Conservation (phyloP, 208 protist species). For the Angomonas deanei region DNA sequence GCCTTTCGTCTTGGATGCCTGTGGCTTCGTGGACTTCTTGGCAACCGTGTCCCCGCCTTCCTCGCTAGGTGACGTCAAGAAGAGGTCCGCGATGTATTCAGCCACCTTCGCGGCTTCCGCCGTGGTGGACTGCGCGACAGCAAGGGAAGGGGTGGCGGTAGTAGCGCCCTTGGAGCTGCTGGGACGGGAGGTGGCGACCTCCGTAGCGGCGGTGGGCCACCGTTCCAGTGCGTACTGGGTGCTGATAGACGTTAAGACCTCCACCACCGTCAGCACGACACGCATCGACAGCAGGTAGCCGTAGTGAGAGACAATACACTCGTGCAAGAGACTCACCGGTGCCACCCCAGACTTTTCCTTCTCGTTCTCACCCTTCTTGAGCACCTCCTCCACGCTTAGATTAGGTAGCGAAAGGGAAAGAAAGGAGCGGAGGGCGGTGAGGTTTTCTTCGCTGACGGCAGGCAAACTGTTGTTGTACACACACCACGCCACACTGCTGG, state of each 20-base stretch:
- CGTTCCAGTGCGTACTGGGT: conserved; percentile 42
- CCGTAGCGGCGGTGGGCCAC: conserved; percentile 17
- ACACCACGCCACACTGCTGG: neutral
- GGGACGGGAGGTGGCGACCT: neutral
- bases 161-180: neutral
- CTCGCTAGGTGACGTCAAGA: neutral
- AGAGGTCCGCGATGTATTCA: conserved; percentile 5
- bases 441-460: conserved; percentile 28
- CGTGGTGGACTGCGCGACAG: neutral
- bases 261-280: conserved; percentile 48
- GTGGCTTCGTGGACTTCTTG: neutral
- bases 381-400: neutral
- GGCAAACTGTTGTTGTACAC: conserved; percentile 38
- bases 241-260: conserved; percentile 49
- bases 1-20: neutral
- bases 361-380: neutral
- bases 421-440: conserved; percentile 27
- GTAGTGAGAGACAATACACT: conserved; percentile 30
- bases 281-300: conserved; percentile 43
- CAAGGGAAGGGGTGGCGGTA: neutral
- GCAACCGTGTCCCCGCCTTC: no score
- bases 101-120: neutral
- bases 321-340: conserved; percentile 23
- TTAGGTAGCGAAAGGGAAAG: conserved; percentile 26
- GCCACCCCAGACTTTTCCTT: neutral